Percentiles rank a stretch among this genome's conserved stretches.
phyloP scores from a whole-genome alignment of 2,329 filamentous ascomycete genomes.

The Knoxdaviesia capensis region DNA sequence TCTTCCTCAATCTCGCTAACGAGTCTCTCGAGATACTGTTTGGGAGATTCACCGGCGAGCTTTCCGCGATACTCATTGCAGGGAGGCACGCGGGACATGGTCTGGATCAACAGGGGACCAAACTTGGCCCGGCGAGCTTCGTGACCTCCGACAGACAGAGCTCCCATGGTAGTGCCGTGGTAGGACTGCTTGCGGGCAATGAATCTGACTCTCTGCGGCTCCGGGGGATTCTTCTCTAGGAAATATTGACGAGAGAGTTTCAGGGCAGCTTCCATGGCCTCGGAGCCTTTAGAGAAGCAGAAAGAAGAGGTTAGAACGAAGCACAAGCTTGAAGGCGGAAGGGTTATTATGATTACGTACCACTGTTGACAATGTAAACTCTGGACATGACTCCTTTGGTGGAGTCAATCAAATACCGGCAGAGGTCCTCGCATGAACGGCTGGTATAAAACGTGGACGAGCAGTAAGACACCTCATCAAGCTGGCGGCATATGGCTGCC shows the following conservation, averaged over 20 bases:
- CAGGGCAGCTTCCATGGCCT: slow-evolving; percentile 23
- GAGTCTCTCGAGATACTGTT: slow-evolving; percentile 18
- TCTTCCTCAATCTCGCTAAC: slow-evolving; percentile 24
- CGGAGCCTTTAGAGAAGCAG: background rate
- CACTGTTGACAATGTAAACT: slow-evolving; percentile 18
- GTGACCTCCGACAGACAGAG: slow-evolving; percentile 18
- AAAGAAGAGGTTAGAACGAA: background rate
- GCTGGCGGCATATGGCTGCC: slow-evolving; percentile 36
- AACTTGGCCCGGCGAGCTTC: slow-evolving; percentile 10
- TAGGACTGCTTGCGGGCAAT: slow-evolving; percentile 24
- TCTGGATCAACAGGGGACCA: slow-evolving; percentile 8
- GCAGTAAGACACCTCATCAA: slow-evolving; percentile 20
- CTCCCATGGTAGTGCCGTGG: slow-evolving; percentile 28
- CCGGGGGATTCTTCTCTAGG: slow-evolving; percentile 13
- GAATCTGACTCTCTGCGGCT: slow-evolving; percentile 17
- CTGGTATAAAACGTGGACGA: slow-evolving; percentile 21
- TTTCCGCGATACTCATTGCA: slow-evolving; percentile 8
- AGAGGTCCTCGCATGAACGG: slow-evolving; percentile 17
- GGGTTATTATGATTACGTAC: slow-evolving; percentile 6
- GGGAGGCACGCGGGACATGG: slow-evolving; percentile 11
- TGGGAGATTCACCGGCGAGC: slow-evolving; percentile 14
- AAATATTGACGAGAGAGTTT: slow-evolving; percentile 29
- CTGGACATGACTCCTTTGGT: slow-evolving; percentile 16
- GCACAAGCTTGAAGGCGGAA: background rate
- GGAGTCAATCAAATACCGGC: slow-evolving; percentile 15